Base-by-base conservation (phyloP, 2,329 filamentous ascomycete species). In the Aureobasidium vineae region DNA sequence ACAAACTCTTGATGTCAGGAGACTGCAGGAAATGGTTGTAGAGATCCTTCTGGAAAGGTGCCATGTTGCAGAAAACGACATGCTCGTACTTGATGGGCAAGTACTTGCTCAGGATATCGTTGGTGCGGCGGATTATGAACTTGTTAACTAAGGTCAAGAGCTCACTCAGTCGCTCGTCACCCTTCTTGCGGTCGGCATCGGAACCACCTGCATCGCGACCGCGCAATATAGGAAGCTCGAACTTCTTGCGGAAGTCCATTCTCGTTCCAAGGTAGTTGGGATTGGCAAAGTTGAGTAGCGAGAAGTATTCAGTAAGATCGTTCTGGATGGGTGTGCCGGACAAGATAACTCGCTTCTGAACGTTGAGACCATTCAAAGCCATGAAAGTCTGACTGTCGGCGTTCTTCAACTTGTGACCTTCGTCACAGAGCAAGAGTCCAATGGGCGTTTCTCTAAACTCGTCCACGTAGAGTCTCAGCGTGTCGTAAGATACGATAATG, bases 301-400 rank as follows among this genome's bases (percentile, higher is more conserved):
- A 88, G 73, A 97, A 99, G 77, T 99, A 99, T 75, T 99, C 95
- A 0, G 94, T 96, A n/a, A 99, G 80, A 75, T 99, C 95, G 73
- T 99, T 99, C 74, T 99, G 95, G 67, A 99, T 99, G 0, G 95
- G 95, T 1, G 95, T 99, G 68, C 95, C 95, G 0, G 95, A 98
- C 19, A 99, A 82, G 71, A 99, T 99, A 52, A 99, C 94, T 31
- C 95, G 88, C 67, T 93, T 87, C 49, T 90, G 90, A 33, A 99
- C 95, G 73, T 97, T 96, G 19, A 99, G 82, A 68, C 86, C 90
- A 73, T 96, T 97, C 59, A 99, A 82, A 0, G 95, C 93, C 31
- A 86, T 93, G 75, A 97, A 99, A 0, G 95, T 98, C 77, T 96
- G 91, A 73, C 91, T 97, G 75, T 99, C 95, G 67, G 91, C 92